These are phyloP conservation scores for Colletotrichum sp. DNA, from an alignment of 2,329 filamentous ascomycete species.

Conservation along the genomic window DNA sequence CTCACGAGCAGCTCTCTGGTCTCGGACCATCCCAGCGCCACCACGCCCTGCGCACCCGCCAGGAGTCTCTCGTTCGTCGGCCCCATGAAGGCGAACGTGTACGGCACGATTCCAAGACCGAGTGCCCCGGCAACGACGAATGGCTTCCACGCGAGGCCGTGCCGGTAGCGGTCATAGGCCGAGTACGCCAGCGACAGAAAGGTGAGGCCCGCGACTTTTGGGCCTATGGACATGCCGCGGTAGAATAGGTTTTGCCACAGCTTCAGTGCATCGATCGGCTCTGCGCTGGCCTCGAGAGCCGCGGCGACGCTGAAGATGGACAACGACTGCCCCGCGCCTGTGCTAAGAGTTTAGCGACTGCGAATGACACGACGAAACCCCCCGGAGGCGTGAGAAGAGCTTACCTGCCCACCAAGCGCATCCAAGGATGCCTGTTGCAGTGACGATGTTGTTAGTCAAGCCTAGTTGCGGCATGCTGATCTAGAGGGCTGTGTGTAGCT, in stretches of 20 bases:
- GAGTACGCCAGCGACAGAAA: conserved; percentile 39
- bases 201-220: conserved; percentile 35
- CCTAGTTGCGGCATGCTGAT: conserved; percentile 15
- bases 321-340: conserved; percentile 40
- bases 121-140: conserved; percentile 35
- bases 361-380: not conserved
- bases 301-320: conserved; percentile 40
- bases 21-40: conserved; percentile 2
- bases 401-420: conserved; percentile 19
- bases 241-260: conserved; percentile 43
- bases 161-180: conserved; percentile 34
- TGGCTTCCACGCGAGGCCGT: conserved; percentile 35
- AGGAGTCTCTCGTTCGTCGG: conserved; percentile 38
- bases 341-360: not conserved
- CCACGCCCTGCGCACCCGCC: conserved; percentile 16
- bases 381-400: not conserved
- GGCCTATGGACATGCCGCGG: conserved; percentile 40
- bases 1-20: conserved; percentile 11
- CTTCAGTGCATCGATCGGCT: conserved; percentile 32
- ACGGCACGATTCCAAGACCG: conserved; percentile 43
- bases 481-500: not conserved
- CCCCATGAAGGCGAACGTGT: conserved; percentile 40
- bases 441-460: conserved; percentile 7
- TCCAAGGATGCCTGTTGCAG: conserved; percentile 10
- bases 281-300: conserved; percentile 27